Evolutionary conservation across 1,139 yeast species (phyloP), one percentile per base, ranked within the genome.

Genomic region (Wickerhamomyces sp.): DNA sequence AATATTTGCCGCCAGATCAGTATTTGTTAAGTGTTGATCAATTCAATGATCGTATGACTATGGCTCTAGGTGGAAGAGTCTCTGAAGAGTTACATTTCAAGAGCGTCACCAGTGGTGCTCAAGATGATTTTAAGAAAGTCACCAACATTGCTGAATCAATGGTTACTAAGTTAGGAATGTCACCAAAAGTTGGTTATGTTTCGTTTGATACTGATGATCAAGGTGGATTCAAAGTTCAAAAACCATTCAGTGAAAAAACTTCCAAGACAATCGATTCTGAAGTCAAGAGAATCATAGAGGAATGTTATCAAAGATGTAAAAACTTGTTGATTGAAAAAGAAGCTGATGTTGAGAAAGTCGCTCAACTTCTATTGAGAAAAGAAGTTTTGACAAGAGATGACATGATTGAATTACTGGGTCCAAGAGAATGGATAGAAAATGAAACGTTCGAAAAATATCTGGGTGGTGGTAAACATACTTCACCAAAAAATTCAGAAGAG

Each of bases 11-110:
- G 13, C 90, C 95, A 8, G 99, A 93, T 63, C 88, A 86, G 61
- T 89, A 90, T 59, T 74, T 93, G 58, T 75, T 88, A 58, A 79
- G 87, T 27, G 79, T 85, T 50, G 81, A 81, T 54, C 96, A 93
- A 66, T 79, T 91, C 55, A 69, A 71, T 56, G 96, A 93, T 63
- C 76, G 96, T 57, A 93, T 93, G 96, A 81, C 91, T 27, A 93
- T 93, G 97, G 89, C 98, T 0, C 75, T 93, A 44, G 99, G 98
- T 42, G 99, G 99, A 7, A 78, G 99, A 58, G 97, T 93, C 3
- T 84, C 95, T 39, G 99, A 93, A 67, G 98, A 93, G 67, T 67
- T 93, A 40, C 90, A 91, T 64, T 93, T 93, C 64, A 77, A 79
- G 38, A 80, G 91, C 6, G 97, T 93, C 18, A 91, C 98, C 5